Evolutionary conservation across 2,329 filamentous ascomycete species (phyloP).

Genomic region (Penicillium polonicum): DNA sequence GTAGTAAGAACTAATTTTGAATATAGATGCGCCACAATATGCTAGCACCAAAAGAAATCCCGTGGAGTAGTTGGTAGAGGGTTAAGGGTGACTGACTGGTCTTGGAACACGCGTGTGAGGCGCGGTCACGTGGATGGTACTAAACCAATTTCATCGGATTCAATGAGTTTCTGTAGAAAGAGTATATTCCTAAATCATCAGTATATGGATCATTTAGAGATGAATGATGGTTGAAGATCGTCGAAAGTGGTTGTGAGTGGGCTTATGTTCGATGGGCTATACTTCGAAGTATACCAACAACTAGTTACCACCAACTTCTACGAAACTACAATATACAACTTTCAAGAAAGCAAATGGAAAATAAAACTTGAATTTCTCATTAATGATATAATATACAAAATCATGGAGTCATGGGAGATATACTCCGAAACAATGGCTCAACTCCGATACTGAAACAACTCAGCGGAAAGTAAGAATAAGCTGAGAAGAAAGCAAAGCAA

Average conservation of each 20-base stretch:
- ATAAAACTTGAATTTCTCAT: background rate
- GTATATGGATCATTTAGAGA: background rate
- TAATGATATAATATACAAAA: background rate
- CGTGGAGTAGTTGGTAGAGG: background rate
- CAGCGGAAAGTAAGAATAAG: background rate
- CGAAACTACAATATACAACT: background rate
- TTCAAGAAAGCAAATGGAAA: no score
- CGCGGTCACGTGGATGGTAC: constrained; percentile 34
- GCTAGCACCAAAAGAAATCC: constrained; percentile 6
- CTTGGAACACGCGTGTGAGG: constrained; percentile 31
- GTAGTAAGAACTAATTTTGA: background rate
- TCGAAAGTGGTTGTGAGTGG: background rate
- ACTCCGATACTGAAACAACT: background rate
- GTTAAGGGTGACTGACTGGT: constrained; percentile 14
- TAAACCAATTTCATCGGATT: background rate
- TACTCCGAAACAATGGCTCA: background rate
- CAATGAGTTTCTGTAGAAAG: background rate
- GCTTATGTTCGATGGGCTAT: background rate
- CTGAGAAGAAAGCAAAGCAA: background rate
- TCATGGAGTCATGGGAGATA: background rate
- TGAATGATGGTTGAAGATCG: background rate
- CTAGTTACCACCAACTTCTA: background rate
- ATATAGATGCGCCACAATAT: constrained; percentile 5
- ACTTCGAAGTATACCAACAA: background rate
- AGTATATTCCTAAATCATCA: background rate